Evolutionary conservation across 2,329 filamentous ascomycete species (phyloP), one percentile per base, ranked within the genome.

Genomic region (Xylariaceae sp.): DNA sequence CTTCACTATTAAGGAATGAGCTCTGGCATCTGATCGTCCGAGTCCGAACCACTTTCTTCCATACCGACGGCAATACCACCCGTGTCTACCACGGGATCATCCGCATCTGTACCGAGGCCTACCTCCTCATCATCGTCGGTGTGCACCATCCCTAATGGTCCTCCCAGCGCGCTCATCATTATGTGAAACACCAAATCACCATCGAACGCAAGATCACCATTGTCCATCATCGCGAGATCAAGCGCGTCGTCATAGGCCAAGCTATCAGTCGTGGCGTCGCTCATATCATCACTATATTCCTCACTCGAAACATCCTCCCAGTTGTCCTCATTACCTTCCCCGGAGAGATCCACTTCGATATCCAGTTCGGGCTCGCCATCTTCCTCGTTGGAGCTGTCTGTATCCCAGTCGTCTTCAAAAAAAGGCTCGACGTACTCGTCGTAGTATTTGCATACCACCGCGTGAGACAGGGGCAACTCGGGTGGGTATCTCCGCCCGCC

Each of bases 401-500:
- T 37, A 16, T 35, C 15, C 13, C 33, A 13, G 3, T 52, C 27
- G 23, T 47, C 35, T n/a, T 45, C 40, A 26, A 51, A 53, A 16
- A 50, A 44, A n/a, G 43, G 50, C 36, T 26, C 15, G 16, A 62
- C 60, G 39, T 59, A 56, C 9, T 59, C 35, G 2, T 53, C 36
- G 29, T 55, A 61, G 30, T 61, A 37, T 16, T 48, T 47, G 2
- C 50, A 30, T 15, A 59, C 53, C 15, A 61, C 44, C 5, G 20
- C 3, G 1, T 57, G 24, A 8, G 11, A 41, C 13, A 63, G 52
- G 16, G 60, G 60, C 13, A 63, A 15, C 37, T 58, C 53, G 23
- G 60, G 50, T 16, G 60, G 60, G 18, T 63, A 63, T 10, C 29
- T 41, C 29, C 42, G 20, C 1, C 60, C 60, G 5, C 57, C 54